Conservation (phyloP, 495 filamentous ascomycete genomes). For the Penicillium mononematosum region DNA sequence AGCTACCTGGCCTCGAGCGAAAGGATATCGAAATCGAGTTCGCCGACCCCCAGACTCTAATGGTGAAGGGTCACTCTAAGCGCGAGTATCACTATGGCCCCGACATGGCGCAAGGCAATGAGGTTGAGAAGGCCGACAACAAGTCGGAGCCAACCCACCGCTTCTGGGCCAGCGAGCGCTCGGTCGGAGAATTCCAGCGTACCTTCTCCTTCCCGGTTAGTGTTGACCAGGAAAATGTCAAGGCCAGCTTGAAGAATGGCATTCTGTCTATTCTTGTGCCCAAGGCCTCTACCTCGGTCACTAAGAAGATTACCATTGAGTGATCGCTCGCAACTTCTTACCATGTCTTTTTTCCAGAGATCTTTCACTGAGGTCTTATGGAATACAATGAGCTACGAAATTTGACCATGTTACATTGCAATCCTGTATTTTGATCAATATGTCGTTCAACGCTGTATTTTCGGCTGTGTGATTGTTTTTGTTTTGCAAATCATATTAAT, state of each 20-base stretch:
- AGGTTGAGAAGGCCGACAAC: constrained; percentile 23
- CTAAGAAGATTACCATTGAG: constrained; percentile 61
- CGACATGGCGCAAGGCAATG: constrained; percentile 54
- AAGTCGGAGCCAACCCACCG: constrained; percentile 39
- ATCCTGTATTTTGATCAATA: too few species aligned
- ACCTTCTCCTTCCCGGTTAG: constrained; percentile 74
- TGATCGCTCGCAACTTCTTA: constrained; percentile 28
- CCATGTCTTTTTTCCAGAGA: too few species aligned
- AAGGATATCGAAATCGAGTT: constrained; percentile 84
- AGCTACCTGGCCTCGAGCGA: constrained; percentile 80
- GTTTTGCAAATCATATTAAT: too few species aligned
- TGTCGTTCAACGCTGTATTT: too few species aligned
- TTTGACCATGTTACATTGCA: too few species aligned
- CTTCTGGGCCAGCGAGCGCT: constrained; percentile 86
- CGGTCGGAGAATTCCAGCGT: constrained; percentile 77
- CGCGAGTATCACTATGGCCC: constrained; percentile 42
- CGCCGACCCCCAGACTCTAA: constrained; percentile 73
- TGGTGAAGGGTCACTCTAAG: constrained; percentile 65
- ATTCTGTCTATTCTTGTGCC: constrained; percentile 75
- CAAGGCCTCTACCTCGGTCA: constrained; percentile 59
- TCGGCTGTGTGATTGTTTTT: too few species aligned
- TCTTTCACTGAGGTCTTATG: too few species aligned
- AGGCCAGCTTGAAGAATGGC: constrained; percentile 74
- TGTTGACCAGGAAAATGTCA: constrained; percentile 77
- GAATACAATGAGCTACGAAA: too few species aligned